Evolutionary conservation across 129 eudicot genomes (phyloP), one percentile per base, ranked within the genome.

Genomic region (Arctium lappa): DNA sequence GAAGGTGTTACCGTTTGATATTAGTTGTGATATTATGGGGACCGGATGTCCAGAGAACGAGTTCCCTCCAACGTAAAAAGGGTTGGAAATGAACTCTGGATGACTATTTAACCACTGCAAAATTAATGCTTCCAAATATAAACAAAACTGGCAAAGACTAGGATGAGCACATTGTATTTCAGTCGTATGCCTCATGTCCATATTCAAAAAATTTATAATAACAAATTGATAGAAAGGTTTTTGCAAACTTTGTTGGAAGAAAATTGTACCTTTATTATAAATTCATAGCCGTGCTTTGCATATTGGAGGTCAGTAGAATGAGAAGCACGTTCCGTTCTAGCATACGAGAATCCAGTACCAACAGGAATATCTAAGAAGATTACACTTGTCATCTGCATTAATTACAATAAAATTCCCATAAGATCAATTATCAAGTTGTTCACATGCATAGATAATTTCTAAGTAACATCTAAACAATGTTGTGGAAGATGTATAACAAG

Each of bases 11-110:
- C 87, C 85, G 48, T 84, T 15, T 63, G 85, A 77, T 73, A 87
- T 84, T 53, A 84, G 22, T 66, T 84, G 84, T 53, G 84, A 18
- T 10, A 84, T 27, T 80, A 78, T 39, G 3, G 90, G 89, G 46
- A 80, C 86, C 9, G 69, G 70, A 33, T 87, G 63, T 65, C 91
- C 93, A 0, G 81, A 63, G 37, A 87, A 89, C 0, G 93, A 87
- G 72, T 87, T 90, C 56, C 93, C 93, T 66, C 89, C 93, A 60
- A 89, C 5, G 72, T 87, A 89, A 29, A 89, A 53, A 6, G 86
- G 87, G 81, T 87, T 89, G 38, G 85, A 74, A 16, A 39, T 29
- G 74, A 65, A 85, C 48, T 88, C 85, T 0, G 83, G 83, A 80
- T 89, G 89, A 79, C 60, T 56, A 33, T 44, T 37, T 2, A 85